phyloP scores from a whole-genome alignment of 139 green algal species.

The Trebouxia sp. region DNA sequence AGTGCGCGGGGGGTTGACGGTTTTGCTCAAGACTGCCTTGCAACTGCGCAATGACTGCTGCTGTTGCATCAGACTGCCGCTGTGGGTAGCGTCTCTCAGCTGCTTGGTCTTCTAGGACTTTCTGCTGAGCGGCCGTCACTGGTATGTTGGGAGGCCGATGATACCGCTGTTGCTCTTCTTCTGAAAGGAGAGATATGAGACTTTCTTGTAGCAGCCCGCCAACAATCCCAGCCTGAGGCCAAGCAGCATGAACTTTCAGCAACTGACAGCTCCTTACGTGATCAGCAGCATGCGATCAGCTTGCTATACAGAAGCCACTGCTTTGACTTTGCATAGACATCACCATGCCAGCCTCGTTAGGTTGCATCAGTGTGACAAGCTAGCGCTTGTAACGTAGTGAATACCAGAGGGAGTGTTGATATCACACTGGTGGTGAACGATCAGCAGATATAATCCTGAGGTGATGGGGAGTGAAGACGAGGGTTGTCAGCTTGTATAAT shows the following conservation, averaged over 20 bases:
- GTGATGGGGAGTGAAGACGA: too few relatives aligned
- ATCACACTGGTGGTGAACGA: too few relatives aligned
- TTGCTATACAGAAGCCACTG: too few relatives aligned
- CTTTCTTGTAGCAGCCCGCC: slow-evolving; percentile 40
- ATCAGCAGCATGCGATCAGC: too few relatives aligned
- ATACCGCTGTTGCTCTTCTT: slow-evolving; percentile 18
- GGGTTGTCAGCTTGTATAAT: too few relatives aligned
- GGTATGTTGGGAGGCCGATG: slow-evolving; percentile 15
- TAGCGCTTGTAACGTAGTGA: too few relatives aligned
- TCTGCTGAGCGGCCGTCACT: slow-evolving; percentile 21
- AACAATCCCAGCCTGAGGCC: slow-evolving; percentile 30
- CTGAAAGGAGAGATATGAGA: slow-evolving; percentile 31
- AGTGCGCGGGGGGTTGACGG: background rate
- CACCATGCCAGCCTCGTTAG: too few relatives aligned
- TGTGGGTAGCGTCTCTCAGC: background rate
- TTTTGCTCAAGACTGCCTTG: slow-evolving; percentile 29
- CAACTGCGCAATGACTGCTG: slow-evolving; percentile 40
- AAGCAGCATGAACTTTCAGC: background rate
- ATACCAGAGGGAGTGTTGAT: too few relatives aligned
- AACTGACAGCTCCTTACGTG: too few relatives aligned
- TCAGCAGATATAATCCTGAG: too few relatives aligned
- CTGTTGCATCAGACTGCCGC: slow-evolving; percentile 36
- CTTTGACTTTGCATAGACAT: too few relatives aligned
- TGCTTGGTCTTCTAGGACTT: background rate
- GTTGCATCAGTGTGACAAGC: too few relatives aligned